phyloP scores from a whole-genome alignment of 2,329 filamentous ascomycete genomes.

The Verticillium tricorpus region DNA sequence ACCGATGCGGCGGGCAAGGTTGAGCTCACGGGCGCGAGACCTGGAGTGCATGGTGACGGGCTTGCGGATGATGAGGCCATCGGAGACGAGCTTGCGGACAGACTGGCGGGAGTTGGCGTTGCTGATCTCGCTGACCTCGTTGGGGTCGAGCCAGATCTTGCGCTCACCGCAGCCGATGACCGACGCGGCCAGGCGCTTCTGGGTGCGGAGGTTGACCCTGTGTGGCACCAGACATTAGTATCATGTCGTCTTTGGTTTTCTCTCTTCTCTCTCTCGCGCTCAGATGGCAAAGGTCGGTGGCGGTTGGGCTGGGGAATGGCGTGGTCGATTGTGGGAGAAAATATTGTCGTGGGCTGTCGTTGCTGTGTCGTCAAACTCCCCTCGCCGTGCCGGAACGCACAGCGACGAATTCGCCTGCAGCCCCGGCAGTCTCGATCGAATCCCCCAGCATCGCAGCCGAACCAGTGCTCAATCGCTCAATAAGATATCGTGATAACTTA shows the following conservation, averaged over 20 bases:
- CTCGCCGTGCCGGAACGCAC: background rate
- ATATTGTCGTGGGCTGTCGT: background rate
- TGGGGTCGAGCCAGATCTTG: constrained; percentile 99
- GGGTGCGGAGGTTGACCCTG: constrained; percentile 99
- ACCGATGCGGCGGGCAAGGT: constrained; percentile 88
- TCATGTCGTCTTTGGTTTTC: background rate
- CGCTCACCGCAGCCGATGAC: constrained; percentile 98
- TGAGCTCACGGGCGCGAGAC: constrained; percentile 91
- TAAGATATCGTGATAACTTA: constrained; percentile 21
- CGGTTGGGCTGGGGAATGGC: background rate
- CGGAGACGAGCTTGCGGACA: constrained; percentile 97
- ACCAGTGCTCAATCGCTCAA: background rate
- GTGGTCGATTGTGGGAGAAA: background rate
- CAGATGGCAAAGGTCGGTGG: background rate
- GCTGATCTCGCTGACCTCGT: constrained; percentile 98
- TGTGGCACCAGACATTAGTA: constrained; percentile 14
- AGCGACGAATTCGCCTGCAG: background rate
- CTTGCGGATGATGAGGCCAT: constrained; percentile 99
- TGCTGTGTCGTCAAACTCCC: background rate
- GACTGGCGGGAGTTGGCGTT: constrained; percentile 99
- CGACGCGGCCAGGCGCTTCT: constrained; percentile 99
- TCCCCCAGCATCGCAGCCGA: background rate
- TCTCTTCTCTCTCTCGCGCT: background rate
- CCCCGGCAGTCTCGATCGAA: background rate
- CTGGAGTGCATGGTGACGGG: constrained; percentile 99